Conservation (phyloP, 2,329 filamentous ascomycete genomes). For the Microcyclospora tardicrescens region DNA sequence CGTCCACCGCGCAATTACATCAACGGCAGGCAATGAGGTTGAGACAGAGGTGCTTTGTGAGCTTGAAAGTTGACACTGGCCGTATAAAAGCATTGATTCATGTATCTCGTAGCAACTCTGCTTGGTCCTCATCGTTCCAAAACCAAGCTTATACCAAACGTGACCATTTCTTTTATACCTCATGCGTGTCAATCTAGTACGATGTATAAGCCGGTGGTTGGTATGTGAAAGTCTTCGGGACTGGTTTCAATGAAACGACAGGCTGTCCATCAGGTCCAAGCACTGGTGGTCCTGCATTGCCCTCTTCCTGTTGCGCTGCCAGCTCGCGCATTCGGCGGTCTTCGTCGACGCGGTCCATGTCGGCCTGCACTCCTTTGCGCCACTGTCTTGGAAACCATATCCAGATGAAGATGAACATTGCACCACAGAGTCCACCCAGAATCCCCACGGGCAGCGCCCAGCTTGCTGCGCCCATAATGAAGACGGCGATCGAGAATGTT, state of each 20-base stretch:
- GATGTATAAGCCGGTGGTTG: conserved; percentile 3
- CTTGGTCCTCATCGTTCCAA: no score
- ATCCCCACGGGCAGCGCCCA: conserved; percentile 15
- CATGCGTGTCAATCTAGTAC: conserved; percentile 1
- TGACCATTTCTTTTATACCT: neutral
- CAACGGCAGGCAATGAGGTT: no score
- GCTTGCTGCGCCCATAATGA: neutral
- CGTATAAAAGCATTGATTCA: no score
- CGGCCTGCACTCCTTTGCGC: conserved; percentile 11
- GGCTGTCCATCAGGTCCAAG: neutral
- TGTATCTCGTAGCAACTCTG: no score
- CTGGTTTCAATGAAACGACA: neutral
- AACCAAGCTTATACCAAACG: no score
- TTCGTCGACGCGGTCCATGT: conserved; percentile 8
- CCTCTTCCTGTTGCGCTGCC: neutral
- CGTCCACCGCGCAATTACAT: no score
- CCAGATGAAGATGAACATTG: conserved; percentile 15
- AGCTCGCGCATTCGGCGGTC: conserved; percentile 2
- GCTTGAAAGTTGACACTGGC: no score
- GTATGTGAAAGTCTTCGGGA: conserved; percentile 3
- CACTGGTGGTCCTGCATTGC: neutral
- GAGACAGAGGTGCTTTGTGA: no score
- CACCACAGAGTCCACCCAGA: conserved; percentile 12
- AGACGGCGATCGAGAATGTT: no score
- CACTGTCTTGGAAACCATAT: conserved; percentile 18